phyloP scores from a whole-genome alignment of 2,329 filamentous ascomycete genomes.

The Fusarium transvaalense region DNA sequence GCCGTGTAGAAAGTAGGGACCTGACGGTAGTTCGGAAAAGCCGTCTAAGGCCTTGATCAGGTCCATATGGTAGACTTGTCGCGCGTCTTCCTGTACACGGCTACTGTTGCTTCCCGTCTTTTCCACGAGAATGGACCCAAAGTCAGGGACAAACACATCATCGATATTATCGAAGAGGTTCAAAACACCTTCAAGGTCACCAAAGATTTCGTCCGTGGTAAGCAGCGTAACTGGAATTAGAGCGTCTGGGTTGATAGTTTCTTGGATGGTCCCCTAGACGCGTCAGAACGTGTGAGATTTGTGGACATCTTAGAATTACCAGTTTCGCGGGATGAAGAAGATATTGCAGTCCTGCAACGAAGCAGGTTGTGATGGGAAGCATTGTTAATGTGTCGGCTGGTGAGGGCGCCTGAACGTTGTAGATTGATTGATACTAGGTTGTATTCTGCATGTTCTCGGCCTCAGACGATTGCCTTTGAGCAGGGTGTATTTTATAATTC shows the following conservation, averaged over 20 bases:
- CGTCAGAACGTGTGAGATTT: neutral
- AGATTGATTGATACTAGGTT: slow-evolving; percentile 13
- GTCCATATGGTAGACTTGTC: slow-evolving; percentile 43
- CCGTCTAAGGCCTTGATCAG: slow-evolving; percentile 29
- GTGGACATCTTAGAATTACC: slow-evolving; percentile 34
- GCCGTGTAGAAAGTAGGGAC: slow-evolving; percentile 58
- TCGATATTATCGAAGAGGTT: slow-evolving; percentile 52
- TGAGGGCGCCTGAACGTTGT: slow-evolving; percentile 1
- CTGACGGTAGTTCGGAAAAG: slow-evolving; percentile 53
- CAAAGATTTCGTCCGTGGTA: slow-evolving; percentile 54
- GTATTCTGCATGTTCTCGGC: slow-evolving; percentile 10
- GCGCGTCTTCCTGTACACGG: neutral
- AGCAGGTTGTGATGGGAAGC: slow-evolving; percentile 53
- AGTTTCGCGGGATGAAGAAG: slow-evolving; percentile 57
- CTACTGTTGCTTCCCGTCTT: slow-evolving; percentile 48
- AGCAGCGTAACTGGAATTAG: slow-evolving; percentile 58
- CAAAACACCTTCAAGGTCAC: slow-evolving; percentile 53
- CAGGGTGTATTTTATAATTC: neutral
- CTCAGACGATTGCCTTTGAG: neutral
- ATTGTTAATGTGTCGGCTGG: slow-evolving; percentile 29
- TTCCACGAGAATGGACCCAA: slow-evolving; percentile 56
- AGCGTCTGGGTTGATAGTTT: slow-evolving; percentile 57
- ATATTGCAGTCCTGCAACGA: slow-evolving; percentile 56
- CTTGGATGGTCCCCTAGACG: slow-evolving; percentile 56
- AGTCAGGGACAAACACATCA: slow-evolving; percentile 57